Evolutionary conservation across 2,329 filamentous ascomycete genomes (phyloP).

Genomic region (Sporothrix dimorphospora): DNA sequence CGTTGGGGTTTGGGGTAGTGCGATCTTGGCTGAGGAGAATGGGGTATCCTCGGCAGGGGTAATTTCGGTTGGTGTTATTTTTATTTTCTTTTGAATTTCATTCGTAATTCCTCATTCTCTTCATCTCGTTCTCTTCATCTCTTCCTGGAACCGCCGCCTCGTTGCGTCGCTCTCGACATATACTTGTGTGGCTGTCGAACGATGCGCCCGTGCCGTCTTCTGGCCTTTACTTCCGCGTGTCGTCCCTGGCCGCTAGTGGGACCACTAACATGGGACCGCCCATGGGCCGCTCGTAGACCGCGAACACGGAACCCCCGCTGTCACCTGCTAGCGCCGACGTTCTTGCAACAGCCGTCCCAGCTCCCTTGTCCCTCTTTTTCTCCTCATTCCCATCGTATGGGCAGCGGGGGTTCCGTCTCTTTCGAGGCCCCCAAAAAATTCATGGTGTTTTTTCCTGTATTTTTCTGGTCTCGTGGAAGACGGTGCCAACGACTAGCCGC

Average conservation of each 20-base stretch:
- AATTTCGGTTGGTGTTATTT: background rate
- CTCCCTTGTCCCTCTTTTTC: background rate
- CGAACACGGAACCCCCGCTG: constrained; percentile 17
- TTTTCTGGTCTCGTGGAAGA: constrained; percentile 10
- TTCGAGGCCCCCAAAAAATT: too few species aligned
- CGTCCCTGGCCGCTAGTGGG: background rate
- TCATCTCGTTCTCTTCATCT: background rate
- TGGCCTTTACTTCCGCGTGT: background rate
- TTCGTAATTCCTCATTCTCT: too few species aligned
- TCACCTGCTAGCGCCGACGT: background rate
- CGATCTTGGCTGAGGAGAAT: background rate
- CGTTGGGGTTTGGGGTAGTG: background rate
- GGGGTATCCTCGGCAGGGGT: background rate
- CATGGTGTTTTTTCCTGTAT: background rate
- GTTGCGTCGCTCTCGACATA: background rate
- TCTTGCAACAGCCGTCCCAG: background rate
- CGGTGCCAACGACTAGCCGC: background rate
- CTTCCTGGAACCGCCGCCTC: background rate
- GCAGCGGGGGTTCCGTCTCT: constrained; percentile 17
- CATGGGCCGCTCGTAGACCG: too few species aligned
- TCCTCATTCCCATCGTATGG: background rate
- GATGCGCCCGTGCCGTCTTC: background rate
- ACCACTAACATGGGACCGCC: background rate
- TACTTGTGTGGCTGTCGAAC: background rate
- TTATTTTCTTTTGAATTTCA: background rate